These are phyloP conservation scores for Podaxis rugospora DNA, from an alignment of 768 basidiomycete genomes.

Conservation along the genomic window DNA sequence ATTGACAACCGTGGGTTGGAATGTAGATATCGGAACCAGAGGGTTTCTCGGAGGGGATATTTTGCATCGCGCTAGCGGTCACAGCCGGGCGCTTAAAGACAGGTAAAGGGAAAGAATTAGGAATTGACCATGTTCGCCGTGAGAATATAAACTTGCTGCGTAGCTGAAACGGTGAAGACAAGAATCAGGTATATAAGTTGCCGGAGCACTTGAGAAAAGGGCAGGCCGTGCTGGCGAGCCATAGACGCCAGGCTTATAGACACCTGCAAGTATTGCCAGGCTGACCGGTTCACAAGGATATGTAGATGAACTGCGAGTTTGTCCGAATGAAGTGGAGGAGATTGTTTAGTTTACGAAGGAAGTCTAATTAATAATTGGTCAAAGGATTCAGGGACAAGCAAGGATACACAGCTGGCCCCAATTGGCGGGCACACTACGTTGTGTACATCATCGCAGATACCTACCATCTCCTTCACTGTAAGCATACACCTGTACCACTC, in stretches of 20 bases:
- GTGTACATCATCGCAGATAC: slow-evolving; percentile 1
- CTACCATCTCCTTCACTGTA: neutral
- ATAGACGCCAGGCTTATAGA: neutral
- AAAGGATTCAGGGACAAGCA: neutral
- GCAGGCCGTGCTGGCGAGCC: neutral
- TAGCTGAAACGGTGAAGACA: neutral
- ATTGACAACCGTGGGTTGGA: neutral
- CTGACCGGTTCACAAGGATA: neutral
- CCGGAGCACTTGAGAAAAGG: neutral
- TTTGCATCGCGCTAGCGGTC: neutral
- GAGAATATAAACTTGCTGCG: neutral
- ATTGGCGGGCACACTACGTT: neutral
- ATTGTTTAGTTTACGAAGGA: neutral
- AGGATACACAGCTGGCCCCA: slow-evolving; percentile 1
- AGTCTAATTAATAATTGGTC: neutral
- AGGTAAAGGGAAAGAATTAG: no score
- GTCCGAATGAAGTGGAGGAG: neutral
- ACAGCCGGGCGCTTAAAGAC: no score
- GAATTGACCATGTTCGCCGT: neutral
- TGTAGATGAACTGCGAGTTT: neutral
- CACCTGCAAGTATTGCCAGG: neutral
- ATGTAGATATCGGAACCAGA: neutral
- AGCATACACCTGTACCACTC: neutral
- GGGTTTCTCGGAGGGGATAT: neutral
- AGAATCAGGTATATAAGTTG: no score